A percentile compares a stretch with the other conserved stretches of the same genome.
Conservation (phyloP, 495 filamentous ascomycete genomes). For the Evansstolkia leycettana region DNA sequence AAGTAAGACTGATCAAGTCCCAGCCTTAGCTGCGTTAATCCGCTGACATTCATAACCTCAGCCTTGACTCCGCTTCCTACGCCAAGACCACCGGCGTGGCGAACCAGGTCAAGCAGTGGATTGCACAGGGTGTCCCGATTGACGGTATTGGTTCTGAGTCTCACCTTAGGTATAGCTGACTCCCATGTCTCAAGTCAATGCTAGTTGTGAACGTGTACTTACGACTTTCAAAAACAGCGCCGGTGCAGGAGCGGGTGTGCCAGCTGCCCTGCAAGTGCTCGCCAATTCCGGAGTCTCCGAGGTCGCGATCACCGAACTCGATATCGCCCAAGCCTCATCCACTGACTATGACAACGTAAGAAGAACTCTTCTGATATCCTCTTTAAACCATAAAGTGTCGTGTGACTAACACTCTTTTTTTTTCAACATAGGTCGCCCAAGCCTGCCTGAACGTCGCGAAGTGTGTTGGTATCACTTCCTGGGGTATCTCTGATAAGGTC, state of each 20-base stretch:
- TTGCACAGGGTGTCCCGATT: constrained; percentile 53
- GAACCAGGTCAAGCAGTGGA: constrained; percentile 52
- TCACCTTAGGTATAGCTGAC: not conserved
- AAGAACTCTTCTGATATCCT: no score
- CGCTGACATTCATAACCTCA: not conserved
- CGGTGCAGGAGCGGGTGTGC: constrained; percentile 27
- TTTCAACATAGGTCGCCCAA: constrained; percentile 45
- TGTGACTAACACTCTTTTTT: not conserved
- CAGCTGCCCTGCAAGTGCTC: constrained; percentile 44
- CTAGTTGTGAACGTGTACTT: not conserved
- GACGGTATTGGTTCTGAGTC: constrained; percentile 50
- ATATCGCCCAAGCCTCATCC: constrained; percentile 45
- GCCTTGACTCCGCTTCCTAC: constrained; percentile 26
- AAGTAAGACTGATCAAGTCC: constrained; percentile 10
- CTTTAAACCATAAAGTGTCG: not conserved
- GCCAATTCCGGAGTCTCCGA: constrained; percentile 39
- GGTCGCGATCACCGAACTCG: constrained; percentile 52
- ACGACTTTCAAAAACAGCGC: no score
- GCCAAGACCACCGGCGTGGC: constrained; percentile 53
- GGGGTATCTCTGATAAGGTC: constrained; percentile 59
- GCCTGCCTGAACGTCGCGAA: constrained; percentile 50
- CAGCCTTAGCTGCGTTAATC: not conserved
- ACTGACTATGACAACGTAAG: constrained; percentile 46
- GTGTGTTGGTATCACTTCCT: constrained; percentile 66
- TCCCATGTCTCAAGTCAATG: not conserved